phyloP scores from a whole-genome alignment of 768 basidiomycete species.

The Rubroboletus pulcherrimus region DNA sequence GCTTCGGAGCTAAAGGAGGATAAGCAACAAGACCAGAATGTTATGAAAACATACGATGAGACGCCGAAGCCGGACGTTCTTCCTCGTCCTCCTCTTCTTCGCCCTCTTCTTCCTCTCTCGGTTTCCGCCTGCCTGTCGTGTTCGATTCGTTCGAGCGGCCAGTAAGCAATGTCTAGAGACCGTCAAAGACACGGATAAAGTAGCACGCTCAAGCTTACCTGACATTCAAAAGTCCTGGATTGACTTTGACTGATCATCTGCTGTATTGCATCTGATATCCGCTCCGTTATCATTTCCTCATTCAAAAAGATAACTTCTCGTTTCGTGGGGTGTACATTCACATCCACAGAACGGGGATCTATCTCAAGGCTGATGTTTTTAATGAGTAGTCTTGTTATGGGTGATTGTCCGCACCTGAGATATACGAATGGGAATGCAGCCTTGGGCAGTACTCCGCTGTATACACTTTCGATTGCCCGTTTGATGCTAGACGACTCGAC shows the following conservation, averaged over 20 bases:
- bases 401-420: constrained; percentile 58
- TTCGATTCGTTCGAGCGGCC: constrained; percentile 40
- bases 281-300: constrained; percentile 80
- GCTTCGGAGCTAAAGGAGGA: constrained; percentile 38
- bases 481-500: constrained; percentile 89
- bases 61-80: constrained; percentile 22
- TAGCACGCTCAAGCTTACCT: constrained; percentile 37
- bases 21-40: constrained; percentile 3
- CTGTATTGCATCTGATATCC: constrained; percentile 71
- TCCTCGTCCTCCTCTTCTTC: constrained; percentile 32
- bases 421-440: constrained; percentile 91
- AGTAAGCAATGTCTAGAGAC: constrained; percentile 54
- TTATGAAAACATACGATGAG: constrained; percentile 21
- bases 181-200: neutral
- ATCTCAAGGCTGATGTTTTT: constrained; percentile 59
- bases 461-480: constrained; percentile 81
- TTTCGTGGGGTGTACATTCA: constrained; percentile 98
- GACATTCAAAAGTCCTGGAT: constrained; percentile 70
- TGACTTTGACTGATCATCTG: constrained; percentile 59
- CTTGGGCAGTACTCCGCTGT: constrained; percentile 83
- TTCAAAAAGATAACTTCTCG: constrained; percentile 93
- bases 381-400: neutral
- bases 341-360: constrained; percentile 86
- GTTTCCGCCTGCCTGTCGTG: constrained; percentile 26
- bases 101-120: constrained; percentile 38